Evolutionary conservation across 371 early-diverging fungal genomes (phyloP).

Genomic region (Mortierella sp.): DNA sequence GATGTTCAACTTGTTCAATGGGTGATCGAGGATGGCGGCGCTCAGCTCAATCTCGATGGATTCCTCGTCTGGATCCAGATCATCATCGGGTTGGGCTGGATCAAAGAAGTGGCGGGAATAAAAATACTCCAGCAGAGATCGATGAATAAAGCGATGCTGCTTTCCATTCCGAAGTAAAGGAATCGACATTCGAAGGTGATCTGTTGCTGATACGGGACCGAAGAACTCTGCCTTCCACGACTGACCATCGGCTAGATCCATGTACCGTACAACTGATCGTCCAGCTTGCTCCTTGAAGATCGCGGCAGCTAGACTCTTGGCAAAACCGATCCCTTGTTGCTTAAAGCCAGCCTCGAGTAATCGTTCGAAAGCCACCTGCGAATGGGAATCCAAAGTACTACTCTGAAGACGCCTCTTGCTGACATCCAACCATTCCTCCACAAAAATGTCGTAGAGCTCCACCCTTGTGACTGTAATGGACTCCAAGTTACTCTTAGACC

Average conservation of each 20-base stretch:
- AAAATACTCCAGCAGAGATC: conserved; percentile 3
- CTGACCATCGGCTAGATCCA: background rate
- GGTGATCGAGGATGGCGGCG: background rate
- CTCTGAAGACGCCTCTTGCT: background rate
- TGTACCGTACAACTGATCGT: background rate
- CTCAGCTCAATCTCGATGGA: background rate
- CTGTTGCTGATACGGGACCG: background rate
- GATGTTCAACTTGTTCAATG: background rate
- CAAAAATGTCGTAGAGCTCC: conserved; percentile 17
- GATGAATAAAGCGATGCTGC: conserved; percentile 8
- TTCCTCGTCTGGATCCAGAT: background rate
- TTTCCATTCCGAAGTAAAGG: background rate
- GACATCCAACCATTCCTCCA: background rate
- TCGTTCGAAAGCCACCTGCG: background rate
- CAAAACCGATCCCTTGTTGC: background rate
- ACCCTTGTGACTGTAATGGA: background rate
- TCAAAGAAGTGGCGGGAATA: background rate
- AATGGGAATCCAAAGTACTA: background rate
- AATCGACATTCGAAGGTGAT: background rate
- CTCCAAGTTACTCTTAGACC: background rate
- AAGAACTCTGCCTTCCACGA: conserved; percentile 7
- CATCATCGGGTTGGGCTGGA: background rate
- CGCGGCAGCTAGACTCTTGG: background rate
- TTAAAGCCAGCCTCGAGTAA: background rate
- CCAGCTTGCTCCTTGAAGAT: conserved; percentile 1